Base-by-base conservation (phyloP, 768 basidiomycete genomes). In the Sporobolomyces roseus region DNA sequence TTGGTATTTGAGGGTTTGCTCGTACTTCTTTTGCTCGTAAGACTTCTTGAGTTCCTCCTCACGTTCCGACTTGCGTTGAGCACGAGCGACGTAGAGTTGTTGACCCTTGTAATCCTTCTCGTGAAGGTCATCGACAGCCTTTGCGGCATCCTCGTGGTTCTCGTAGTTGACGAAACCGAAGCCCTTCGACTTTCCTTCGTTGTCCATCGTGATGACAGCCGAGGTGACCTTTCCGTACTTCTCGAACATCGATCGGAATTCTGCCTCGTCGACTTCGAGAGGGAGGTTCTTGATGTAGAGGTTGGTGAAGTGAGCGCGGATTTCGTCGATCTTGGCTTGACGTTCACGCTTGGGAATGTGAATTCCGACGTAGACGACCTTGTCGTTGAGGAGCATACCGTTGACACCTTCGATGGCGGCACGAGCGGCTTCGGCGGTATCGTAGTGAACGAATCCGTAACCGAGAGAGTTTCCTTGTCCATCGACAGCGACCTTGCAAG, bases 131-230 rank as follows among this genome's bases (percentile, higher is more conserved):
- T 97, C 93, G 67, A 96, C 91, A 52, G 96, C 96, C 78, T 81
- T 83, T 78, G 88, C 87, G 41, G 96, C 96, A 74, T 91, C 88
- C 45, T 97, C 94, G 80, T 99, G 96, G 32, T 79, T 82, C 77
- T 93, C 91, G 77, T 82, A 98, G 85, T 98, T 98, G 80, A 99
- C 93, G 79, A 99, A 99, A 65, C 94, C 96, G 75, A 99, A 98
- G 53, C 93, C 94, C 79, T 90, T 93, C 86, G 88, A 91, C 81
- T 85, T 92, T 78, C 93, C 93, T 66, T 87, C 84, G 55, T 92
- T 91, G 75, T 97, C 93, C 52, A 85, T 62, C 5, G 72, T 65
- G 65, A 99, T 78, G 75, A 93, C 82, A 55, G 91, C 90, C 48
- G 94, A 97, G 63, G 96, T 93, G 76, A 96, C 89, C 8, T 78